Evolutionary conservation across 2,329 filamentous ascomycete genomes (phyloP).

Genomic region (Ascosphaera aggregata): DNA sequence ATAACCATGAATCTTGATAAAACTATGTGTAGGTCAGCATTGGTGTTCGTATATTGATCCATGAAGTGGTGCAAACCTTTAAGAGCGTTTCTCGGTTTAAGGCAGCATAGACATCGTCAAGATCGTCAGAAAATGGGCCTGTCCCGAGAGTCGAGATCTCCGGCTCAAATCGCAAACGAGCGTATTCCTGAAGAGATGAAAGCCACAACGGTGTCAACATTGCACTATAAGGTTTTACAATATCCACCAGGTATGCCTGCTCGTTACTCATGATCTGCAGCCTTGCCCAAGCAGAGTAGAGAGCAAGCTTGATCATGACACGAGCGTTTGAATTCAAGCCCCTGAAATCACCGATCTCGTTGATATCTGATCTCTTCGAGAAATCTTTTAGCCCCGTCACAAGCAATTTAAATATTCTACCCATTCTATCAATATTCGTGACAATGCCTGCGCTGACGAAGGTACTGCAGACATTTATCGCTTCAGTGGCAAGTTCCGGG

Average conservation of each 20-base stretch:
- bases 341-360: constrained; percentile 77
- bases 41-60: background rate
- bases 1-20: constrained; percentile 94
- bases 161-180: constrained; percentile 78
- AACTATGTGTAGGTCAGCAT: constrained; percentile 30
- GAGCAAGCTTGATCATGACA: constrained; percentile 95
- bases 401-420: constrained; percentile 81
- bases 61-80: constrained; percentile 23
- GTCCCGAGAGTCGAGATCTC: constrained; percentile 82
- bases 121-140: constrained; percentile 55
- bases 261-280: constrained; percentile 87
- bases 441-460: constrained; percentile 97
- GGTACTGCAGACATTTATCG: constrained; percentile 91
- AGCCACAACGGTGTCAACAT: constrained; percentile 85
- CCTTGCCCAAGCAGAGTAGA: constrained; percentile 94
- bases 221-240: constrained; percentile 74
- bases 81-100: constrained; percentile 84
- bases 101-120: constrained; percentile 87
- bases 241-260: constrained; percentile 68
- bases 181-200: constrained; percentile 79
- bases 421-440: constrained; percentile 96
- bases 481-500: constrained; percentile 82
- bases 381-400: constrained; percentile 85
- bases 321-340: constrained; percentile 87
- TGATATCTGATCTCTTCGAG: constrained; percentile 53